Evolutionary conservation across 78 protist genomes (phyloP).

Genomic region (slime mould (Dictyostelium discoideum)): DNA sequence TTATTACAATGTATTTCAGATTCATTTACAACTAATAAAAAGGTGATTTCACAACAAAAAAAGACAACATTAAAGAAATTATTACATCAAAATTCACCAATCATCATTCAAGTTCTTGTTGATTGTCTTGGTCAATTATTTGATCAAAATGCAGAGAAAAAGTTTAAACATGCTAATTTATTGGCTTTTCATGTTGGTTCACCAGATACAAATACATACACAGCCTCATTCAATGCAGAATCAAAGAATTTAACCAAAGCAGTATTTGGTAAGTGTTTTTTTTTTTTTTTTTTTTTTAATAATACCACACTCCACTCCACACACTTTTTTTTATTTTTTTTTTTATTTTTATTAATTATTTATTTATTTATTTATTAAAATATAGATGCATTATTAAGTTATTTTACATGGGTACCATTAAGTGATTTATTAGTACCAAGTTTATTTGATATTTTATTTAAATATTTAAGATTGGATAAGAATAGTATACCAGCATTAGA

Average conservation of each 20-base stretch:
- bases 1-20: constrained; percentile 65
- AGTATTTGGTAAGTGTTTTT: constrained; percentile 52
- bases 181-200: constrained; percentile 65
- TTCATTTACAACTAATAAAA: constrained; percentile 34
- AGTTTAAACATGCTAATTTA: constrained; percentile 8
- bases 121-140: constrained; percentile 35
- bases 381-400: constrained; percentile 65
- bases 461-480: constrained; percentile 59
- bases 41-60: constrained; percentile 31
- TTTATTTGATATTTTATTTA: constrained; percentile 58
- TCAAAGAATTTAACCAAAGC: constrained; percentile 40
- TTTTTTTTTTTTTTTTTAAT: neutral
- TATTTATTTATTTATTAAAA: neutral
- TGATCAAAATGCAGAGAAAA: constrained; percentile 55
- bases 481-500: constrained; percentile 54
- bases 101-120: constrained; percentile 22
- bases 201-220: constrained; percentile 70
- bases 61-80: constrained; percentile 27
- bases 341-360: neutral
- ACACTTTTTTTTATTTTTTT: neutral
- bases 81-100: constrained; percentile 21
- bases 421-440: constrained; percentile 50
- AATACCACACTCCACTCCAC: too few relatives aligned
- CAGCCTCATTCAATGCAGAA: constrained; percentile 31
- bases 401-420: constrained; percentile 65